Evolutionary conservation across 1,284 basidiomycete genomes (phyloP).

Genomic region (Cutaneotrichosporon curvatum): DNA sequence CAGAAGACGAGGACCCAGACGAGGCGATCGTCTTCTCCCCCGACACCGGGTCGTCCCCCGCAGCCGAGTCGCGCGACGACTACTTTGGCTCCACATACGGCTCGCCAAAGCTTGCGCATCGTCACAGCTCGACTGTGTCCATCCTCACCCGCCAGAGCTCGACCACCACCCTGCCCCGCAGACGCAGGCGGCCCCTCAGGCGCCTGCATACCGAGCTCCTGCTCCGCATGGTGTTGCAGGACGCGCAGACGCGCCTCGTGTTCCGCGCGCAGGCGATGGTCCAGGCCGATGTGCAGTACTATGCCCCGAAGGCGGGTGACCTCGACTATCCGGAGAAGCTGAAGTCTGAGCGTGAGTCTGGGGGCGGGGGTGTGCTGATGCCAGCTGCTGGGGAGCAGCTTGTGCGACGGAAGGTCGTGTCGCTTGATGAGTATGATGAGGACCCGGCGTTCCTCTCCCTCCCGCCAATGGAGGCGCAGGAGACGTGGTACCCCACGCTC

Average conservation of each 20-base stretch:
- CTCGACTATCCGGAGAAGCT: constrained; percentile 73
- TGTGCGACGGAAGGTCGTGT: constrained; percentile 15
- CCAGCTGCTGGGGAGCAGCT: constrained; percentile 9
- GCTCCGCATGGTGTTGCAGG: constrained; percentile 80
- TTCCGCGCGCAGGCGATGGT: constrained; percentile 89
- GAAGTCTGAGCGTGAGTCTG: constrained; percentile 17
- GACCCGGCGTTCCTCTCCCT: constrained; percentile 57
- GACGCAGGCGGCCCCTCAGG: constrained; percentile 45
- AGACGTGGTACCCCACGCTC: constrained; percentile 83
- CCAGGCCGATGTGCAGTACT: constrained; percentile 76
- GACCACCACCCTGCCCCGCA: not conserved
- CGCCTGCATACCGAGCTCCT: constrained; percentile 64
- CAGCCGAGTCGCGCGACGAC: constrained; percentile 11
- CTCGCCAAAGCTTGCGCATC: constrained; percentile 6
- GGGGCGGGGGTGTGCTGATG: not conserved
- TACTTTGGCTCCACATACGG: constrained; percentile 37
- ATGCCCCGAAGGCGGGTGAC: constrained; percentile 62
- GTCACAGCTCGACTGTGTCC: constrained; percentile 7
- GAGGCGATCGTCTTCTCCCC: constrained; percentile 22
- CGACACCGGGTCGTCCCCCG: constrained; percentile 14
- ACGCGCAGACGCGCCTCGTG: constrained; percentile 85
- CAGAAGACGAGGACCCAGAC: constrained; percentile 17
- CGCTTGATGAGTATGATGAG: constrained; percentile 44
- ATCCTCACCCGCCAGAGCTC: not conserved
- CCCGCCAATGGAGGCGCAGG: constrained; percentile 64